Conservation (phyloP, 2,329 filamentous ascomycete species). For the Triangularia setosa region DNA sequence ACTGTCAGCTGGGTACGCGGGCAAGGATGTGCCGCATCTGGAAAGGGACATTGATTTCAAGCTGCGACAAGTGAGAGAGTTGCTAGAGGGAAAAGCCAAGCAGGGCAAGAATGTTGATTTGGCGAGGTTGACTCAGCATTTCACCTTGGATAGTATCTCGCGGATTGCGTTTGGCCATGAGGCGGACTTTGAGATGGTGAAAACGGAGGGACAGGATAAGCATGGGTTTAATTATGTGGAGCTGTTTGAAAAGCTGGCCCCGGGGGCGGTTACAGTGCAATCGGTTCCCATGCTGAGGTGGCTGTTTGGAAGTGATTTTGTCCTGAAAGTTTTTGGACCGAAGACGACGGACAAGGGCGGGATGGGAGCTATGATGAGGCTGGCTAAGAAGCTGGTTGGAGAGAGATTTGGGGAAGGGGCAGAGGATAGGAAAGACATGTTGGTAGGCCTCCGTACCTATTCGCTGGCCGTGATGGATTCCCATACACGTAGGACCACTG, state of each 20-base stretch:
- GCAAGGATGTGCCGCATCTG: conserved; percentile 27
- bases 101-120: conserved; percentile 39
- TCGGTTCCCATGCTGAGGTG: conserved; percentile 40
- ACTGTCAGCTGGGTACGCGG: conserved; percentile 28
- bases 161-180: conserved; percentile 45
- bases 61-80: conserved; percentile 19
- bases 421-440: conserved; percentile 46
- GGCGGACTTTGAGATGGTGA: conserved; percentile 40
- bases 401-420: conserved; percentile 41
- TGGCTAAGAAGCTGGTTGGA: conserved; percentile 42
- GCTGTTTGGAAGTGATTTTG: conserved; percentile 31
- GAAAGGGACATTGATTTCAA: conserved; percentile 21
- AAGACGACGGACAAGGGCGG: conserved; percentile 32
- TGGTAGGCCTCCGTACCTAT: conserved; percentile 30
- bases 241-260: conserved; percentile 28
- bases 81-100: not conserved
- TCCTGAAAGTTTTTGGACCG: conserved; percentile 36
- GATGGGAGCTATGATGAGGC: conserved; percentile 32
- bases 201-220: conserved; percentile 31
- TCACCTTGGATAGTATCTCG: conserved; percentile 51
- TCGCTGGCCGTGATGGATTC: too few relatives aligned
- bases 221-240: conserved; percentile 43
- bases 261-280: conserved; percentile 11
- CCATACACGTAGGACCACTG: not conserved
- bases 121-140: conserved; percentile 41